Evolutionary conservation across 1,139 yeast species (phyloP), one percentile per base, ranked within the genome.

Genomic region (Suhomyces guaymorum): DNA sequence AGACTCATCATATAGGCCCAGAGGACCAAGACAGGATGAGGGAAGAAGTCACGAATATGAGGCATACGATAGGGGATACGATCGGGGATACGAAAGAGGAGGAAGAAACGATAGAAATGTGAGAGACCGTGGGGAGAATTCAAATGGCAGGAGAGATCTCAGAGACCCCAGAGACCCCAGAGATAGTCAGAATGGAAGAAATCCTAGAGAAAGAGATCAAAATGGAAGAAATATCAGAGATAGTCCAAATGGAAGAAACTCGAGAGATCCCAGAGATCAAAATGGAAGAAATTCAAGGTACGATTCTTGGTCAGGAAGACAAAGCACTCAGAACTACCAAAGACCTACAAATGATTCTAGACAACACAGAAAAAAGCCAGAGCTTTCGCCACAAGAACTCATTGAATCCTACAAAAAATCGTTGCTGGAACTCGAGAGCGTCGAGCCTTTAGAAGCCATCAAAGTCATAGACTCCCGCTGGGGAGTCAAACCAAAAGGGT

Each of bases 401-500:
- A 46, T 61, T 10, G 41, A 42, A 4, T 47, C 48, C 23, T 53
- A 51, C 28, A 51, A 58, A 36, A 49, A 45, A 12, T 46, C 46
- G 22, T 52, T 70, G 27, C 37, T 39, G 11, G 38, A 43, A 6
- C 43, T 66, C 4, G 47, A 46, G 16, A 50, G 55, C 8, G 51
- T 52, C 1, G 49, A 51, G 5, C 39, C 57, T 2, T 47, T 69
- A 12, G 62, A 58, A 6, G 57, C 59, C 17, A 48, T 67, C 15
- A 65, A 79, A 25, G 59, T 63, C 6, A 52, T 68, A 7, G 75
- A 72, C 24, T 70, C 85, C 0, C 62, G 72, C 35, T 89, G 96
- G 96, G 95, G 89, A 32, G 65, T 75, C 11, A 72, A 73, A 21
- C 90, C 96, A 0, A 63, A 70, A 30, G 95, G 90, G 0, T 86